A percentile compares a stretch with the other conserved stretches of the same genome.
phyloP scores from a whole-genome alignment of 2,329 filamentous ascomycete species.

The Aureobasidium musti region DNA sequence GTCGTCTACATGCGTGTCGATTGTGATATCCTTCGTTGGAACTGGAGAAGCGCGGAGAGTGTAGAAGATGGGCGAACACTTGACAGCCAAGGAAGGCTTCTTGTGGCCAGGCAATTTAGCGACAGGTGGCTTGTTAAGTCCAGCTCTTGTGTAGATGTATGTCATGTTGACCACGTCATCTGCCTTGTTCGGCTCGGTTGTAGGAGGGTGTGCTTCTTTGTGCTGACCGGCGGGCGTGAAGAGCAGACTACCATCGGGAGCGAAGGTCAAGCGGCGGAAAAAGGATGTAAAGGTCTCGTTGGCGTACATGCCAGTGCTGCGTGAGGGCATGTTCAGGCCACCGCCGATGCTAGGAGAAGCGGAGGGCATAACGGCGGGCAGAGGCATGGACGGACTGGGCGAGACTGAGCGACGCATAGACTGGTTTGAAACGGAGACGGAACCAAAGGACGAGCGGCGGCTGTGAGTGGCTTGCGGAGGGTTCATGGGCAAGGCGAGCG shows the following conservation, averaged over 20 bases:
- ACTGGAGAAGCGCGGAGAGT: conserved; percentile 67
- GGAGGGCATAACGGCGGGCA: conserved; percentile 93
- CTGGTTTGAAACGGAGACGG: conserved; percentile 54
- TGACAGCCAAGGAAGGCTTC: conserved; percentile 94
- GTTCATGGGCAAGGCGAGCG: conserved; percentile 90
- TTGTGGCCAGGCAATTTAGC: conserved; percentile 96
- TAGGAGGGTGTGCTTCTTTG: conserved; percentile 71
- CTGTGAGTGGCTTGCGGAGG: conserved; percentile 90
- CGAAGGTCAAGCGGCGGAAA: conserved; percentile 90
- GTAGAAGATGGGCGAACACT: conserved; percentile 90
- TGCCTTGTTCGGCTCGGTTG: conserved; percentile 68
- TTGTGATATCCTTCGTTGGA: conserved; percentile 84
- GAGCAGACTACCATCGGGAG: conserved; percentile 89
- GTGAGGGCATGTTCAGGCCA: conserved; percentile 53
- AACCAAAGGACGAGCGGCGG: conserved; percentile 87
- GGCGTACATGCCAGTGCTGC: conserved; percentile 87
- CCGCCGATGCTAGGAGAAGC: conserved; percentile 81
- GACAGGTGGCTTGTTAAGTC: conserved; percentile 94
- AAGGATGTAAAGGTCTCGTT: conserved; percentile 98
- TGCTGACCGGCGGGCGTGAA: conserved; percentile 96
- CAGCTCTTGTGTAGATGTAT: conserved; percentile 95
- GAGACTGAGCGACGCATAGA: conserved; percentile 80
- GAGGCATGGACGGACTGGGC: conserved; percentile 86
- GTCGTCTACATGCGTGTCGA: conserved; percentile 88
- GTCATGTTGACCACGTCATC: conserved; percentile 96